These are phyloP conservation scores for Tylopilus cervinicoccineus DNA, from an alignment of 768 basidiomycete species.

Conservation along the genomic window DNA sequence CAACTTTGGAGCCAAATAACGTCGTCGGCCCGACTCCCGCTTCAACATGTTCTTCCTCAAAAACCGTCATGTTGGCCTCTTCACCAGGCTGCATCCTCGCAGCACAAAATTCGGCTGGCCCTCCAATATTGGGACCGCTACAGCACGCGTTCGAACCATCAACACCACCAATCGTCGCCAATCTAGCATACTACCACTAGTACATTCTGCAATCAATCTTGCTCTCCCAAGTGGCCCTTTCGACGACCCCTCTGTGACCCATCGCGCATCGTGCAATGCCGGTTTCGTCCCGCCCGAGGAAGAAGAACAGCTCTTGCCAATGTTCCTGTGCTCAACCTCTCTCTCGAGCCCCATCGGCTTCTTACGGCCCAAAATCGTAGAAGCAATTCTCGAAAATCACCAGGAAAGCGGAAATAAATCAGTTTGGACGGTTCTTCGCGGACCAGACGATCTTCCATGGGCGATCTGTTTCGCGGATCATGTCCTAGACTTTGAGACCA, in stretches of 20 bases:
- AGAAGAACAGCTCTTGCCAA: constrained; percentile 21
- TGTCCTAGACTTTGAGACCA: constrained; percentile 10
- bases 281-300: constrained; percentile 4
- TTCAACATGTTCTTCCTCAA: too few relatives aligned
- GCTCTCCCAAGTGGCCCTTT: constrained; percentile 24
- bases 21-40: too few relatives aligned
- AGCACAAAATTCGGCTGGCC: background rate
- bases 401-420: constrained; percentile 4
- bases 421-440: constrained; percentile 18
- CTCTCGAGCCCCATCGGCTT: constrained; percentile 19
- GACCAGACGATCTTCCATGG: constrained; percentile 15
- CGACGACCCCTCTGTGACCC: constrained; percentile 4
- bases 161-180: background rate
- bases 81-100: background rate
- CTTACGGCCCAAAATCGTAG: constrained; percentile 11
- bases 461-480: constrained; percentile 19
- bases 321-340: constrained; percentile 14
- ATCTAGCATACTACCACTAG: constrained; percentile 19
- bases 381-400: constrained; percentile 12
- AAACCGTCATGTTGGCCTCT: background rate
- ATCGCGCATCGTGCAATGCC: constrained; percentile 21
- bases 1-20: too few relatives aligned
- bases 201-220: constrained; percentile 25
- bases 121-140: too few relatives aligned
- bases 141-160: background rate